Conservation (phyloP, 2,329 filamentous ascomycete species). For the Fusarium duplospermum region DNA sequence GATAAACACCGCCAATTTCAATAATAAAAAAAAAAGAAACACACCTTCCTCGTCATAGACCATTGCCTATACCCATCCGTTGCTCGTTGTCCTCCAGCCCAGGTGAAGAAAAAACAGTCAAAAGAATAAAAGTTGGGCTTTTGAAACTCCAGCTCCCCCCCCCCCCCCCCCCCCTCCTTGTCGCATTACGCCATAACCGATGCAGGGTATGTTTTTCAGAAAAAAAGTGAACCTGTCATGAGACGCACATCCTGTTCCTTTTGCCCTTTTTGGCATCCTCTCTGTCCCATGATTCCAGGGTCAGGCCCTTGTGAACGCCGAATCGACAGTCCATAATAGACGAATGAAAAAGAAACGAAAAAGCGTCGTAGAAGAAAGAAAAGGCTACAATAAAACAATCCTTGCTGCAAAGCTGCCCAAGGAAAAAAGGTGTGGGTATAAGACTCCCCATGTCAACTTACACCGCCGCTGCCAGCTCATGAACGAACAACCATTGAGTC, state of each 20-base stretch:
- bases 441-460: slow-evolving; percentile 14
- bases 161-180: slow-evolving; percentile 17
- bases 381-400: slow-evolving; percentile 29
- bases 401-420: slow-evolving; percentile 17
- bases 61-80: background rate
- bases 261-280: slow-evolving; percentile 23
- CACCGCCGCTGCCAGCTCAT: slow-evolving; percentile 14
- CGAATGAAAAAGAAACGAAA: slow-evolving; percentile 12
- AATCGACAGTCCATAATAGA: slow-evolving; percentile 9
- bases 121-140: slow-evolving; percentile 24
- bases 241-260: slow-evolving; percentile 33
- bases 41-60: slow-evolving; percentile 1
- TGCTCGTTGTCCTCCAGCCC: background rate
- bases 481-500: background rate
- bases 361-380: slow-evolving; percentile 16
- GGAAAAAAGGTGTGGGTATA: slow-evolving; percentile 35
- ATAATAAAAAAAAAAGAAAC: background rate
- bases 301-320: slow-evolving; percentile 34
- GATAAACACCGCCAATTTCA: slow-evolving; percentile 4
- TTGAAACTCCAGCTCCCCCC: slow-evolving; percentile 33
- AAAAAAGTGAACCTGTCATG: slow-evolving; percentile 31
- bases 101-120: slow-evolving; percentile 15
- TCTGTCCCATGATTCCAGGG: slow-evolving; percentile 16
- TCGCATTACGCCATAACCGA: slow-evolving; percentile 41
- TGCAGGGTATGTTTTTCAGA: slow-evolving; percentile 46